Conservation (phyloP, 345 rosid species). For the Gossypium raimondii region DNA sequence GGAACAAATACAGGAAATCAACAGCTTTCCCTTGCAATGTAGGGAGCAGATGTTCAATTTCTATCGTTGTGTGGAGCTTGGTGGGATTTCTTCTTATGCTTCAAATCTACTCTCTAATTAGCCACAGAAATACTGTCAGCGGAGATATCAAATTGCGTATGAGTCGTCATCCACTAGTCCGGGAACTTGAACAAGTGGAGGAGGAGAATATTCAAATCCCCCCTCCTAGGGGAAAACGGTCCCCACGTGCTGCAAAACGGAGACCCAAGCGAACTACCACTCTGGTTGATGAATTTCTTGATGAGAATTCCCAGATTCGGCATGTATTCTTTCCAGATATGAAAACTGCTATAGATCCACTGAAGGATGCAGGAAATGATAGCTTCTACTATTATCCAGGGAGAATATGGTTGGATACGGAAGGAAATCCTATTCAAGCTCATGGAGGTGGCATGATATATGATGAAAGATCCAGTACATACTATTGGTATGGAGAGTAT, state of each 20-base stretch:
- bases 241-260: constrained; percentile 80
- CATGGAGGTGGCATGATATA: constrained; percentile 80
- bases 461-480: constrained; percentile 50
- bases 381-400: constrained; percentile 61
- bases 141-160: constrained; percentile 36
- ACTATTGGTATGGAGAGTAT: constrained; percentile 94
- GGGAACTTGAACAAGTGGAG: constrained; percentile 70
- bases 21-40: constrained; percentile 67
- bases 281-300: constrained; percentile 86
- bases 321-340: constrained; percentile 70
- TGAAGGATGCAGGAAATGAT: constrained; percentile 48
- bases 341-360: constrained; percentile 59
- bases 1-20: constrained; percentile 75
- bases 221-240: constrained; percentile 73
- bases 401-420: constrained; percentile 85
- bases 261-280: constrained; percentile 69
- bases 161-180: constrained; percentile 41
- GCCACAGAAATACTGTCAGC: constrained; percentile 25
- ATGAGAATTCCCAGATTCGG: constrained; percentile 82
- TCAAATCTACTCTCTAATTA: constrained; percentile 50
- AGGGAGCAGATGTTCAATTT: constrained; percentile 62
- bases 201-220: constrained; percentile 72
- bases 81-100: constrained; percentile 60
- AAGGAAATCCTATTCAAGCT: constrained; percentile 90
- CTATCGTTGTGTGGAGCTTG: constrained; percentile 60